These are phyloP conservation scores for Solanum sparsipilum DNA, from an alignment of 257 asterid species.

Conservation along the genomic window DNA sequence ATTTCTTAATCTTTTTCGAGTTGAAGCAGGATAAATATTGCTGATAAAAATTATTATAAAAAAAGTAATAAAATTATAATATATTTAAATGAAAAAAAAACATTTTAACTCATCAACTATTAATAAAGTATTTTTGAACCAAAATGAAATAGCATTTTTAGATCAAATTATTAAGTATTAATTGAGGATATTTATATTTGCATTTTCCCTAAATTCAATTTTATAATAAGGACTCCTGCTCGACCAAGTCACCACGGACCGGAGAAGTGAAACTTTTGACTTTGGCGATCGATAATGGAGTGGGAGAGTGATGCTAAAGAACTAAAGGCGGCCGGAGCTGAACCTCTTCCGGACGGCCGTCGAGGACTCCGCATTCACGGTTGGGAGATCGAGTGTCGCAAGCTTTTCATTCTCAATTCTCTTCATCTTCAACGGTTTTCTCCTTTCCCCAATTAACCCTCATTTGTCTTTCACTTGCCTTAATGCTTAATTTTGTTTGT, in stretches of 20 bases:
- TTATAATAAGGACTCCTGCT: not conserved
- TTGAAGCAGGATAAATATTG: not conserved
- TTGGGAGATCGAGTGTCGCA: constrained; percentile 82
- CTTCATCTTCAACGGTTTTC: constrained; percentile 52
- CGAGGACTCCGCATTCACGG: constrained; percentile 27
- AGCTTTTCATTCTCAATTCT: constrained; percentile 74
- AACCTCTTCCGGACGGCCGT: constrained; percentile 25
- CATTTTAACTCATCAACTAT: too few species aligned
- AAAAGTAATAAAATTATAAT: too few species aligned
- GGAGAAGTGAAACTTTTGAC: not conserved
- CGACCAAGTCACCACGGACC: not conserved
- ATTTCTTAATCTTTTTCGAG: not conserved
- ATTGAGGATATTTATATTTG: too few species aligned
- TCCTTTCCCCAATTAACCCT: not conserved
- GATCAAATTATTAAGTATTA: too few species aligned
- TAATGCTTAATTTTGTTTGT: not conserved
- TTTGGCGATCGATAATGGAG: constrained; percentile 16
- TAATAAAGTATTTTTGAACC: not conserved
- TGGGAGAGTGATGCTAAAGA: constrained; percentile 27
- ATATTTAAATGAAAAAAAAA: not conserved
- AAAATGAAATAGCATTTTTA: too few species aligned
- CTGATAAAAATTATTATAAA: too few species aligned
- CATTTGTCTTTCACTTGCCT: not conserved
- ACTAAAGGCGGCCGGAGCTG: constrained; percentile 35
- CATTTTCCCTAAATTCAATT: too few species aligned